Evolutionary conservation across 2,329 filamentous ascomycete species (phyloP), one percentile per base, ranked within the genome.

Genomic region (Leptodontidium sp.): DNA sequence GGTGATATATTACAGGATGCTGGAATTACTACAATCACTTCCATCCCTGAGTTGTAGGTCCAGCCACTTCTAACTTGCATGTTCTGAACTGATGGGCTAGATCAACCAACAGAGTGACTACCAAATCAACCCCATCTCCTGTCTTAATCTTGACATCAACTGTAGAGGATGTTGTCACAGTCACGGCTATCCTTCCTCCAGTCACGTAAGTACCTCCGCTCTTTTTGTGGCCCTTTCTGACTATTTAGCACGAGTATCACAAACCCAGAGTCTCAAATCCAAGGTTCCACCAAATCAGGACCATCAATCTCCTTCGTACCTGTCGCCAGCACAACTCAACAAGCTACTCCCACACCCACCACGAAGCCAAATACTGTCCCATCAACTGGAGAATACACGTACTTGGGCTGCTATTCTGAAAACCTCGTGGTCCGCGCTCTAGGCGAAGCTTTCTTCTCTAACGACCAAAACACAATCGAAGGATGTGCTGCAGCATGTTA

Each of bases 361-460:
- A 4, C 38, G 3, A 49, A 49, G 11, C 38, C 63, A 17, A n/a
- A 35, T 1, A 68, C 52, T n/a, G 55, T 71, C 1, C 65, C 69
- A 11, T 68, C 47, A 52, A 61, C 43, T 70, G 71, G 14, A 65
- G 68, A 7, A 17, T 69, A 52, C 14, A 74, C 72, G 61, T 72
- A 74, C 14, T 67, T 78, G 4, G 76, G 76, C 17, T 79, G 77
- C 65, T 77, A 74, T 21, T 72, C 71, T 2, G 75, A 78, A 45
- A 65, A 72, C 2, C 66, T 70, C 8, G 55, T 43, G 15, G 70
- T 68, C 5, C 71, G 75, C 9, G 72, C 75, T 4, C 68, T 77
- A 40, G 61, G 63, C n/a, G 61, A 64, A 9, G 65, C 69, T 6
- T 68, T 65, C 15, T 65, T 62, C 62, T 66, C 70, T 35, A 58